Percentiles rank a stretch among this genome's conserved stretches.
These are phyloP conservation scores for Paracoccidioides lutzii DNA, from an alignment of 2,329 filamentous ascomycete species.

Conservation along the genomic window DNA sequence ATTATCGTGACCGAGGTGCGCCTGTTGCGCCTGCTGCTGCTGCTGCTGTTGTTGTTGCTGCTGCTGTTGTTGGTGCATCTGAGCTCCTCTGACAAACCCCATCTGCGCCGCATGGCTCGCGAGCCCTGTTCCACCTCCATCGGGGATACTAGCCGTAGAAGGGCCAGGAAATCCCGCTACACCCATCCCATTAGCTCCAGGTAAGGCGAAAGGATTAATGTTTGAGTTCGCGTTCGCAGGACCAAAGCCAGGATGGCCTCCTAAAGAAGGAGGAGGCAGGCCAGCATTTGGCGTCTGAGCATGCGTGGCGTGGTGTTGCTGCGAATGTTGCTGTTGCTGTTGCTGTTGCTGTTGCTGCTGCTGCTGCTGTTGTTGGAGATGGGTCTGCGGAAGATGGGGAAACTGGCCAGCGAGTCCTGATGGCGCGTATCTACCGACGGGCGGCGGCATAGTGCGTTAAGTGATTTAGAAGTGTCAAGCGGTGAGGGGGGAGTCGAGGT, in stretches of 20 bases:
- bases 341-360: slow-evolving; percentile 23
- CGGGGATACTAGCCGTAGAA: slow-evolving; percentile 36
- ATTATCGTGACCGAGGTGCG: slow-evolving; percentile 34
- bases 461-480: slow-evolving; percentile 9
- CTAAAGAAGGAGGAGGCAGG: slow-evolving; percentile 46
- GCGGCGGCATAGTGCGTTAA: slow-evolving; percentile 42
- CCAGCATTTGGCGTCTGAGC: slow-evolving; percentile 35
- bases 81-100: slow-evolving; percentile 67
- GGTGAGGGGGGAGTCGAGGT: slow-evolving; percentile 9
- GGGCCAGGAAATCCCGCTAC: slow-evolving; percentile 42
- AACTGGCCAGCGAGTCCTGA: slow-evolving; percentile 48
- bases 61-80: slow-evolving; percentile 43
- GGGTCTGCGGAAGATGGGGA: slow-evolving; percentile 41
- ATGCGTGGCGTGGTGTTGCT: slow-evolving; percentile 29
- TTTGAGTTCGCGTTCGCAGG: slow-evolving; percentile 49
- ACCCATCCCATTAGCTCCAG: slow-evolving; percentile 45
- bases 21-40: slow-evolving; percentile 38
- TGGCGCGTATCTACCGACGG: slow-evolving; percentile 45
- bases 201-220: slow-evolving; percentile 50
- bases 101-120: slow-evolving; percentile 79
- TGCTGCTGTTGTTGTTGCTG: slow-evolving; percentile 43
- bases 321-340: slow-evolving; percentile 32
- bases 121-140: slow-evolving; percentile 52
- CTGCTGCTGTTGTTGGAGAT: slow-evolving; percentile 29
- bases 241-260: slow-evolving; percentile 58